Base-by-base conservation (phyloP, 176 grass and related monocot genomes). In the Musa itinerans region DNA sequence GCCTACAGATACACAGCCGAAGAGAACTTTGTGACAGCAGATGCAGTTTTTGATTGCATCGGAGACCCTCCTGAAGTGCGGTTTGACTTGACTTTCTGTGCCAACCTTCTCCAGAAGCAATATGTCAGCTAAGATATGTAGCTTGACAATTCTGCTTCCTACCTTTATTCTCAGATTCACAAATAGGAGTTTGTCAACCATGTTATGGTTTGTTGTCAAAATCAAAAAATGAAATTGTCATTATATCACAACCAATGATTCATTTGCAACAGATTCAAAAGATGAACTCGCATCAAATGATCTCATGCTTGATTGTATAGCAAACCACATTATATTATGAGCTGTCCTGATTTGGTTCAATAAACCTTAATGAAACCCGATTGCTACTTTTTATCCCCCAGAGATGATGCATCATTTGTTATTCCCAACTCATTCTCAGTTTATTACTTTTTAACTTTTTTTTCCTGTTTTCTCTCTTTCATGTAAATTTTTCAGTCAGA, bases 41-140 rank as follows among this genome's bases (percentile, higher is more conserved):
- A 97, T 12, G 90, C 94, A 2, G 85, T 93, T 52, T 93, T 93
- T 63, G 90, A 97, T 77, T 93, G 88, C 84, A 91, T 97, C 20
- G 94, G 94, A 54, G 94, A 97, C 76, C 90, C 90, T 57, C 94
- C 94, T 10, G 94, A 97, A 83, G 83, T 75, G 9, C 86, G 84
- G 20, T 97, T 97, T 4, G 86, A 93, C 73, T 87, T 91, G 65
- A 72, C 69, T 51, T 93, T 91, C 82, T 97, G 94, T 17, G 78
- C 82, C 3, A 79, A 85, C 52, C 80, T 97, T 73, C 88, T 97
- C 25, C 86, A 82, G 72, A 93, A 89, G 82, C 86, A 91, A 82
- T 90, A 86, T 67, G 85, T 93, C 15, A 96, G 83, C 89, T 96
- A 61, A 87, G 50, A 65, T 19, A 51, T 50, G 13, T 70, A 52